Evolutionary conservation across 2,329 filamentous ascomycete genomes (phyloP).

Genomic region (Triangularia verruculosa): DNA sequence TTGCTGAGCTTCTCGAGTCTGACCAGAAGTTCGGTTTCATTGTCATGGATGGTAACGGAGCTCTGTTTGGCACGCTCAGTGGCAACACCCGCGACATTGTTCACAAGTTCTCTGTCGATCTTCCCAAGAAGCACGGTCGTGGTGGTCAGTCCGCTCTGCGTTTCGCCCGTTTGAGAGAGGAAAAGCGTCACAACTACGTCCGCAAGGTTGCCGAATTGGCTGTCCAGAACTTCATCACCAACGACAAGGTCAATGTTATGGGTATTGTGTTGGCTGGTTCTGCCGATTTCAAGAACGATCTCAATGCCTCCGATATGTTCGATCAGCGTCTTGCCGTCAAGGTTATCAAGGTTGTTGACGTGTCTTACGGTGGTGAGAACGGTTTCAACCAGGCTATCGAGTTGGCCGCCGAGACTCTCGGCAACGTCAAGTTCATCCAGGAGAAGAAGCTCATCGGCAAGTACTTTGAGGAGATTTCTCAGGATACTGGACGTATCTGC

Average conservation of each 20-base stretch:
- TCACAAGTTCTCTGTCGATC: conserved; percentile 97
- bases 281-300: conserved; percentile 98
- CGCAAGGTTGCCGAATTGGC: conserved; percentile 97
- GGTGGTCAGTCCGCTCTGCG: conserved; percentile 99
- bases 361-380: conserved; percentile 98
- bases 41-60: conserved; percentile 99
- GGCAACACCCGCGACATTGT: conserved; percentile 96
- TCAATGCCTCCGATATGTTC: conserved; percentile 97
- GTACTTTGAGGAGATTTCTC: conserved; percentile 98
- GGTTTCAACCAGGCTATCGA: conserved; percentile 99
- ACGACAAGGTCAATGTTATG: conserved; percentile 96
- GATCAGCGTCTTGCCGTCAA: conserved; percentile 87
- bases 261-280: conserved; percentile 94
- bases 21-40: conserved; percentile 99
- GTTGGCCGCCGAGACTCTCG: conserved; percentile 86
- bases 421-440: conserved; percentile 99
- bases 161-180: conserved; percentile 98
- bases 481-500: conserved; percentile 94
- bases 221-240: conserved; percentile 98
- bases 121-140: conserved; percentile 99
- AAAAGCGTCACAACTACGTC: conserved; percentile 99
- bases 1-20: conserved; percentile 95
- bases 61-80: conserved; percentile 92
- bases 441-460: conserved; percentile 99
- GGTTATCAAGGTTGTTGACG: conserved; percentile 99